Evolutionary conservation across 2,329 filamentous ascomycete species (phyloP).

Genomic region (Neopestalotiopsis sp.): DNA sequence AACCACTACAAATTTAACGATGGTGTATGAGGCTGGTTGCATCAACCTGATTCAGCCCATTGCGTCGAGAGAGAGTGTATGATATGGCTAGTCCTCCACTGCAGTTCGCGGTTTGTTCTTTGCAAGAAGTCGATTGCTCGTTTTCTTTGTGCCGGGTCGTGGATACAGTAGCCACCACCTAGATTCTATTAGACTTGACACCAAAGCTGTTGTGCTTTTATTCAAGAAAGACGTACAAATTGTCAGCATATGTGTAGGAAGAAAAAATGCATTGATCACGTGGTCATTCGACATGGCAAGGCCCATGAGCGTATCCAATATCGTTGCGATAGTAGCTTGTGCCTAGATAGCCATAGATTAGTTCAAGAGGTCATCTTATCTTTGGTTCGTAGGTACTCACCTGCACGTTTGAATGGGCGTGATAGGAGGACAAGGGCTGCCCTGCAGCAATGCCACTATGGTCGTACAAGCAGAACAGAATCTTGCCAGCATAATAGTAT

Average conservation of each 20-base stretch:
- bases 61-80: background rate
- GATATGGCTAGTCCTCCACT: background rate
- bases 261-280: background rate
- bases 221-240: background rate
- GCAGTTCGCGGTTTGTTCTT: background rate
- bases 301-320: background rate
- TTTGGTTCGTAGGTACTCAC: background rate
- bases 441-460: background rate
- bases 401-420: background rate
- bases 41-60: background rate
- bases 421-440: background rate
- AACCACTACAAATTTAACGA: slow-evolving; percentile 42
- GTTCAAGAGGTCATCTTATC: background rate
- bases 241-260: background rate
- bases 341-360: background rate
- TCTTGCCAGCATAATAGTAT: background rate
- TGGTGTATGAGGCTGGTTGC: slow-evolving; percentile 26
- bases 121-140: background rate
- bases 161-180: background rate
- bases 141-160: background rate
- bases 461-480: background rate
- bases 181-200: background rate
- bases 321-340: background rate
- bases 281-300: background rate
- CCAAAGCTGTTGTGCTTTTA: background rate